phyloP scores from a whole-genome alignment of 495 filamentous ascomycete species.

The Lasiosphaeriaceae sp. region DNA sequence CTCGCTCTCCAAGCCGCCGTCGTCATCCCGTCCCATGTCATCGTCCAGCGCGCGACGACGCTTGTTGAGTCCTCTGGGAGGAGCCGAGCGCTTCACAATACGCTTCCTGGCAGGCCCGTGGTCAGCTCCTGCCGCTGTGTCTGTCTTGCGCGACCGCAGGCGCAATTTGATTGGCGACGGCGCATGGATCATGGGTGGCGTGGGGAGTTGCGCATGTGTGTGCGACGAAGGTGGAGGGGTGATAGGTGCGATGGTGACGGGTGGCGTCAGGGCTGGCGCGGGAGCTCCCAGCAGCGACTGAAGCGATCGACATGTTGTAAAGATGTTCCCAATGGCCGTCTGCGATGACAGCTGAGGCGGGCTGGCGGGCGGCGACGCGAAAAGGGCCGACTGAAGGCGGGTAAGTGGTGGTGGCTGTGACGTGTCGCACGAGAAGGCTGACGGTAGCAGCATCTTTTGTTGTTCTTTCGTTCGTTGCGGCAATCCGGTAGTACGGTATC shows the following conservation, averaged over 20 bases:
- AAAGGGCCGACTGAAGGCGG: constrained; percentile 54
- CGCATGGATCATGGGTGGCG: constrained; percentile 49
- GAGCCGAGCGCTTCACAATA: constrained; percentile 50
- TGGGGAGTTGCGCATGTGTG: constrained; percentile 39
- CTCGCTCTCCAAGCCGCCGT: constrained; percentile 36
- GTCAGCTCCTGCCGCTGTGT: constrained; percentile 10
- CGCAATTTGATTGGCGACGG: constrained; percentile 45
- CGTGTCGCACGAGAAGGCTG: constrained; percentile 65
- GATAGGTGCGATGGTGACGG: constrained; percentile 36
- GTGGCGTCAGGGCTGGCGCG: constrained; percentile 20
- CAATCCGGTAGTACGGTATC: neutral
- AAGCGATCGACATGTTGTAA: constrained; percentile 66
- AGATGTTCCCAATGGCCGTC: constrained; percentile 54
- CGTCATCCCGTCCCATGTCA: constrained; percentile 42
- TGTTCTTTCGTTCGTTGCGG: neutral
- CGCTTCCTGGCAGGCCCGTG: constrained; percentile 35
- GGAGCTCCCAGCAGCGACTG: constrained; percentile 60
- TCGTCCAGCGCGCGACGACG: constrained; percentile 55
- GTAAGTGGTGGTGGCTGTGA: constrained; percentile 41
- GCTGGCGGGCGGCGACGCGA: constrained; percentile 59
- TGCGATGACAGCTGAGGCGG: constrained; percentile 55
- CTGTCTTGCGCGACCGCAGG: constrained; percentile 39
- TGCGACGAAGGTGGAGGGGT: constrained; percentile 49
- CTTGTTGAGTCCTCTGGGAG: constrained; percentile 54
- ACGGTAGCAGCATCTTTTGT: constrained; percentile 62